A percentile compares a stretch with the other conserved stretches of the same genome.
Conservation (phyloP, 208 protist species). For the Trypanosoma avium region DNA sequence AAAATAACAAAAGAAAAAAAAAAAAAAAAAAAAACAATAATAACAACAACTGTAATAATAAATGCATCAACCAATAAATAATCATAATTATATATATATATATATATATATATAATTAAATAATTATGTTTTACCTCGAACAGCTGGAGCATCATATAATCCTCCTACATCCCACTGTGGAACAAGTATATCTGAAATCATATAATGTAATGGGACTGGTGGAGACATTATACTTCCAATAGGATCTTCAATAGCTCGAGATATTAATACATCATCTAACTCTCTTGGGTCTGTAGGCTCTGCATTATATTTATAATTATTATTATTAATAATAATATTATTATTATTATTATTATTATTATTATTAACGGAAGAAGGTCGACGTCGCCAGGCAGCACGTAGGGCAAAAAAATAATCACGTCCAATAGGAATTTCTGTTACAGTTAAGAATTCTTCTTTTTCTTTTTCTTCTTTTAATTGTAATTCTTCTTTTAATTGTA, state of each 20-base stretch:
- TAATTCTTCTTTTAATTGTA: too few relatives aligned
- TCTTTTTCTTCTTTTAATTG: too few relatives aligned
- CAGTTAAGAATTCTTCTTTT: too few relatives aligned
- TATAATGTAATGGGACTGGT: slow-evolving; percentile 61
- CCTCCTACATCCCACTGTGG: slow-evolving; percentile 71
- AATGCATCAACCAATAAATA: neutral
- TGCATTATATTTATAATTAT: too few relatives aligned
- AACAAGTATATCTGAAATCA: slow-evolving; percentile 58
- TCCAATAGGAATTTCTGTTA: slow-evolving; percentile 41
- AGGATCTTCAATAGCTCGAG: slow-evolving; percentile 39
- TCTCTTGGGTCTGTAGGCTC: slow-evolving; percentile 33
- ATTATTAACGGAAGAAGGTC: too few relatives aligned
- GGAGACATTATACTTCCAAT: slow-evolving; percentile 35
- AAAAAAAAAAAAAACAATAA: neutral
- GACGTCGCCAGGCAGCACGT: slow-evolving; percentile 42
- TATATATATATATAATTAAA: too few relatives aligned
- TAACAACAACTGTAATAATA: neutral
- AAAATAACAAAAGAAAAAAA: neutral
- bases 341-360: too few relatives aligned
- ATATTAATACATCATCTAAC: slow-evolving; percentile 45
- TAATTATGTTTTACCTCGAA: slow-evolving; percentile 1
- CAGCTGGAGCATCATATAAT: slow-evolving; percentile 43
- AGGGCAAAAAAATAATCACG: slow-evolving; percentile 53
- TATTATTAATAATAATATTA: too few relatives aligned
- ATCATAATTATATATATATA: neutral